These are phyloP conservation scores for Ophiostoma sp. DNA, from an alignment of 2,329 filamentous ascomycete genomes.

Conservation along the genomic window DNA sequence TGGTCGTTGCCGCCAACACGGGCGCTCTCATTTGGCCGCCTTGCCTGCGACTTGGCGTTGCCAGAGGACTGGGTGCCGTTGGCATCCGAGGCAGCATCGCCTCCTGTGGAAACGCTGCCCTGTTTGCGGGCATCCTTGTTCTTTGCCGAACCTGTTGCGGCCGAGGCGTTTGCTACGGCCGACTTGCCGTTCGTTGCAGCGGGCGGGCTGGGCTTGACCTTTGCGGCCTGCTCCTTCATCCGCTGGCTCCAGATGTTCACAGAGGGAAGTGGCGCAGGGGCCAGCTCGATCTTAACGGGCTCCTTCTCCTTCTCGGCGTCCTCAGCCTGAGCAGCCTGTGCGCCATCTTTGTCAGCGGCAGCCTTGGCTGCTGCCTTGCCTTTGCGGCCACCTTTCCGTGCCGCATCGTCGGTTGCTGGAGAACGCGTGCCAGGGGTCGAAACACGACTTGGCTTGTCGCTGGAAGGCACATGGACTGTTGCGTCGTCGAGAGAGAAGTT, in stretches of 20 bases:
- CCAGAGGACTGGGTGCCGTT: constrained; percentile 41
- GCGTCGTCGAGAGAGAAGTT: constrained; percentile 28
- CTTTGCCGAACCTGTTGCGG: neutral
- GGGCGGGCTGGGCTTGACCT: constrained; percentile 42
- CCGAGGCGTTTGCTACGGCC: neutral
- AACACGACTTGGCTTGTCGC: constrained; percentile 21
- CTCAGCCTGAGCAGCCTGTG: constrained; percentile 47
- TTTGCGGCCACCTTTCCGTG: constrained; percentile 61
- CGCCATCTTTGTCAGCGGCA: constrained; percentile 51
- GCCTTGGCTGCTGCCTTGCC: constrained; percentile 60
- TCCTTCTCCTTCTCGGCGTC: constrained; percentile 62
- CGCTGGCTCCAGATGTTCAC: constrained; percentile 90
- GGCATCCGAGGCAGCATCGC: constrained; percentile 7
- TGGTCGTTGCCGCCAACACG: constrained; percentile 43
- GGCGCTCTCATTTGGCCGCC: constrained; percentile 45
- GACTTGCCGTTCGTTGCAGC: constrained; percentile 1
- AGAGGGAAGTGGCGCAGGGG: constrained; percentile 76
- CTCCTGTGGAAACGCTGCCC: neutral
- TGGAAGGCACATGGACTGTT: constrained; percentile 61
- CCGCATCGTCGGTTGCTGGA: constrained; percentile 53
- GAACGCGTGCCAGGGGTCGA: neutral
- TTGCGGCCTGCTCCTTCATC: constrained; percentile 63
- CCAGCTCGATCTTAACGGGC: constrained; percentile 63
- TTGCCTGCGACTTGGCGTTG: constrained; percentile 41
- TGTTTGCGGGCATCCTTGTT: constrained; percentile 32